These are phyloP conservation scores for Hemerocallis citrina DNA, from an alignment of 106 monocot species.

Conservation along the genomic window DNA sequence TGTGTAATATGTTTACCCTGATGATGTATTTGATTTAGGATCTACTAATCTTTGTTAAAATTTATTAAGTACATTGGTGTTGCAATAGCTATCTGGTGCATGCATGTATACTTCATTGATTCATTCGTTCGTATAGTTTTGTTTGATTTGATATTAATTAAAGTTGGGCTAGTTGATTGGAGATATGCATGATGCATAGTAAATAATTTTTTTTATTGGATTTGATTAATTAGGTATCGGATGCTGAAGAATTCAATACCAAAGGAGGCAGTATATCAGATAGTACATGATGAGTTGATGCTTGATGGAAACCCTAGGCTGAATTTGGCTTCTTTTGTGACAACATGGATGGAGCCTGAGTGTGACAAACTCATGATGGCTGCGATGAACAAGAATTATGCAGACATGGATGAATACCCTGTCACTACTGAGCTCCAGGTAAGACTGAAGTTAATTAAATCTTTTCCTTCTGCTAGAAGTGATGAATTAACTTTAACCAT, in stretches of 20 bases:
- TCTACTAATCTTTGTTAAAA: too few species aligned
- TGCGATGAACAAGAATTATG: constrained; percentile 84
- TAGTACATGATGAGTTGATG: constrained; percentile 88
- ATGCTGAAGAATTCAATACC: constrained; percentile 76
- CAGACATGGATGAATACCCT: constrained; percentile 94
- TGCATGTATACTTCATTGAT: neutral
- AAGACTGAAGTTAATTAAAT: neutral
- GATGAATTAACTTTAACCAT: too few species aligned
- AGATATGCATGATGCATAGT: too few species aligned
- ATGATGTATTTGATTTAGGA: too few species aligned
- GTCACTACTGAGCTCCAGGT: constrained; percentile 93
- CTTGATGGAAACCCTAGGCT: constrained; percentile 90
- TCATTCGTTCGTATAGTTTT: neutral
- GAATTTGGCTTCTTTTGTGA: constrained; percentile 92
- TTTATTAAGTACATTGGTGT: too few species aligned
- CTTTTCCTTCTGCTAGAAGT: neutral
- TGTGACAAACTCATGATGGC: constrained; percentile 84
- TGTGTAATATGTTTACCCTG: too few species aligned
- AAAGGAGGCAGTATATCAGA: constrained; percentile 87
- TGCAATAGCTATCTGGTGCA: too few species aligned
- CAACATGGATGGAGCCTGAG: constrained; percentile 98
- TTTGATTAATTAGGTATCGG: constrained; percentile 24
- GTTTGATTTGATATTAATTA: too few species aligned
- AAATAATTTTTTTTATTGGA: neutral
- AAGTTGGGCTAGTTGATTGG: too few species aligned